Conservation (phyloP, 805 yeast genomes). For the Lachancea thermotolerans region DNA sequence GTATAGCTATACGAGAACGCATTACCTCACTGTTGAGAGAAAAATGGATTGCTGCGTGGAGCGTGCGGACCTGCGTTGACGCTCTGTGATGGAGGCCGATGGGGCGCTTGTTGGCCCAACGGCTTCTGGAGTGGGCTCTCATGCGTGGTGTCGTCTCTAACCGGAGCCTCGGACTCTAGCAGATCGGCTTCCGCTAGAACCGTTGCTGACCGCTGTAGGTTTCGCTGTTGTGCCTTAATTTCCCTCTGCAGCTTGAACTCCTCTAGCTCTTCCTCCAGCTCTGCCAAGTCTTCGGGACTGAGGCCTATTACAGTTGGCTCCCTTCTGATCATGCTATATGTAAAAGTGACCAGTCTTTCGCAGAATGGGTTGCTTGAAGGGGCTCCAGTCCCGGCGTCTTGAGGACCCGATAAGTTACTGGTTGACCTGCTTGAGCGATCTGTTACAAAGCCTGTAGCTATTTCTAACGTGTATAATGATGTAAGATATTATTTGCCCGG, state of each 20-base stretch:
- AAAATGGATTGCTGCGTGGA: conserved; percentile 1
- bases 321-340: conserved; percentile 53
- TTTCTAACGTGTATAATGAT: too few relatives aligned
- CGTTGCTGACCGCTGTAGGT: conserved; percentile 16
- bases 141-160: neutral
- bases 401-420: too few relatives aligned
- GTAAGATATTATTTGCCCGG: too few relatives aligned
- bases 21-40: neutral
- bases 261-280: conserved; percentile 23
- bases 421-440: too few relatives aligned
- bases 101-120: neutral
- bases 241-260: conserved; percentile 21
- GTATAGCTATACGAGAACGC: neutral
- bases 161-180: conserved; percentile 2
- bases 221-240: conserved; percentile 20
- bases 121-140: conserved; percentile 3
- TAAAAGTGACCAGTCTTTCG: neutral
- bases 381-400: too few relatives aligned
- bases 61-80: neutral
- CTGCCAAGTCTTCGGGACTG: conserved; percentile 57
- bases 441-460: too few relatives aligned
- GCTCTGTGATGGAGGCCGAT: conserved; percentile 3
- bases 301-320: conserved; percentile 62
- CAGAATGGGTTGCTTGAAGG: too few relatives aligned
- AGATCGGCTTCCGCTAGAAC: neutral